These are phyloP conservation scores for Sutorius eximius DNA, from an alignment of 1,284 basidiomycete genomes.

Conservation along the genomic window DNA sequence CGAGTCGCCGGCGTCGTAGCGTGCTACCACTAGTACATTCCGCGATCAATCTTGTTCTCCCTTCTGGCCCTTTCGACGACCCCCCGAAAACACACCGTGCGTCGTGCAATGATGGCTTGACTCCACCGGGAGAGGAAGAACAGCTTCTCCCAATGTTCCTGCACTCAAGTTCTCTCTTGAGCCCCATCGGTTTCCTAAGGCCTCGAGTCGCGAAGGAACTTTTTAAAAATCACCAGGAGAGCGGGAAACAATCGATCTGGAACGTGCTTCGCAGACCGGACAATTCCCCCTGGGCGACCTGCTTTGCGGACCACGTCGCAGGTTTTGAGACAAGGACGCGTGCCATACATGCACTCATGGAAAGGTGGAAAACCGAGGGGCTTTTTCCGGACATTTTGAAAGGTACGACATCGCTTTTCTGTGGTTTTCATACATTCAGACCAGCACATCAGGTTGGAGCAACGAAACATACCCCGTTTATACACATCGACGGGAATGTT, in stretches of 20 bases:
- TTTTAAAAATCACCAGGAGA: constrained; percentile 10
- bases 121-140: constrained; percentile 17
- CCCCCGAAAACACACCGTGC: constrained; percentile 15
- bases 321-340: constrained; percentile 18
- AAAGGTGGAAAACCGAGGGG: constrained; percentile 17
- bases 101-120: constrained; percentile 18
- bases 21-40: constrained; percentile 24
- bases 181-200: constrained; percentile 25
- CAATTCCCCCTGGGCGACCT: constrained; percentile 21
- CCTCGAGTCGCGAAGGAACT: constrained; percentile 16
- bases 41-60: constrained; percentile 28
- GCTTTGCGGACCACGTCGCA: constrained; percentile 21
- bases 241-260: constrained; percentile 16
- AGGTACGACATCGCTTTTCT: constrained; percentile 10
- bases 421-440: not conserved
- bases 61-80: constrained; percentile 24
- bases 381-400: constrained; percentile 24
- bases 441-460: constrained; percentile 19
- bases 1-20: constrained; percentile 1
- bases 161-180: constrained; percentile 6
- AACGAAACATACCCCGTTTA: constrained; percentile 30
- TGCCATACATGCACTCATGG: constrained; percentile 13
- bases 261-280: constrained; percentile 17
- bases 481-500: constrained; percentile 15
- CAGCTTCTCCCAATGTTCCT: constrained; percentile 26